Base-by-base conservation (phyloP, 129 eudicot species). In the Lonicera japonica region DNA sequence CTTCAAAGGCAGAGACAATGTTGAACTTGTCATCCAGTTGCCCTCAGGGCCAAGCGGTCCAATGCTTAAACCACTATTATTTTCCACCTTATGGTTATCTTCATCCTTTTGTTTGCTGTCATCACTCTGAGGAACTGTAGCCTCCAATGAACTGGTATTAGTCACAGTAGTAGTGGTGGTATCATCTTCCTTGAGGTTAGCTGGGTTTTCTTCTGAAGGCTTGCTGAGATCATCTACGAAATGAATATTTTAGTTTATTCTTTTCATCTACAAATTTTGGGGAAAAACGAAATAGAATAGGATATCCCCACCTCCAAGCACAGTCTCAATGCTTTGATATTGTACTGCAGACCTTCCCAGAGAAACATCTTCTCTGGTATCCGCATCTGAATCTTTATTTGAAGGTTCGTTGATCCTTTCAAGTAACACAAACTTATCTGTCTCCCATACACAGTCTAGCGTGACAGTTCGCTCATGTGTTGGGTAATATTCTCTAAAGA, bases 401-500 rank as follows among this genome's bases (percentile, higher is more conserved):
- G 75, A 76, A 7, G 56, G 54, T 70, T 71, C 77, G 58, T 21
- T 60, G 43, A 21, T 61, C 64, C 40, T 78, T 79, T 92, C 95
- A 41, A 73, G 66, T 75, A 87, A 79, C 43, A 75, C 70, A 38
- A 67, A 88, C 60, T 82, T 92, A 61, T 88, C 85, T 39, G 80
- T 80, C 67, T 85, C 79, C 99, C 96, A 92, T 17, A 67, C 73
- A 63, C 92, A 88, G 25, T 88, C 89, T 58, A 92, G 70, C 60
- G 63, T 63, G 18, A 78, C 58, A 70, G 53, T 55, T 62, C 57
- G 75, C 67, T 88, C 92, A 65, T 74, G 74, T 58, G 51, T 54
- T 1, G 84, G 94, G 80, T 72, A 82, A 61, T 84, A 85, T 69
- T 91, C 97, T 54, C 94, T 70, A 65, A 73, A 85, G 10, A 85